Evolutionary conservation across 371 early-diverging fungal genomes (phyloP).

Genomic region (Mortierella sp.): DNA sequence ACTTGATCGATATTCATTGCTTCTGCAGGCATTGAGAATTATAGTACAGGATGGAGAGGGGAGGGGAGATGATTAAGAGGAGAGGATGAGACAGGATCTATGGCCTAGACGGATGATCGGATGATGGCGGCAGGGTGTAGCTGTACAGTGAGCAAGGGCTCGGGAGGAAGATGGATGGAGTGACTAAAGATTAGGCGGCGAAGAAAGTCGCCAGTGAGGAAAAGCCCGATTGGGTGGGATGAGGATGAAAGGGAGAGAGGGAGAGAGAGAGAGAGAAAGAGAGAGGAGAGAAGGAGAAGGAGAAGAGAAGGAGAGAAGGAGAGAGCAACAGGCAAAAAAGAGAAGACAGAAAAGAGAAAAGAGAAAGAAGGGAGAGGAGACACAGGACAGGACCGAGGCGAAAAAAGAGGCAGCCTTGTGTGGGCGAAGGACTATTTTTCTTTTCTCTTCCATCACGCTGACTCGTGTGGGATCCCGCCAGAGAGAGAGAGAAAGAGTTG

Average conservation of each 20-base stretch:
- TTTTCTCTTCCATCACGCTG: background rate
- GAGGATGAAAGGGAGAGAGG: conserved; percentile 1
- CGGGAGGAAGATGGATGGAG: conserved; percentile 1
- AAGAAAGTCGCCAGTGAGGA: conserved; percentile 8
- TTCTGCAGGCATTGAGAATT: conserved; percentile 47
- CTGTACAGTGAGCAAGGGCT: background rate
- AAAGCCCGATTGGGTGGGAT: background rate
- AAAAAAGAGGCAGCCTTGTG: too few species aligned
- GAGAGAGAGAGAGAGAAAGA: background rate
- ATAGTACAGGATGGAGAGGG: conserved; percentile 12
- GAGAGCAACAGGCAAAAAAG: background rate
- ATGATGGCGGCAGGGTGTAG: background rate
- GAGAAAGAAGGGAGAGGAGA: background rate
- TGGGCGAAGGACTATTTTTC: background rate
- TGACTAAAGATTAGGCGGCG: background rate
- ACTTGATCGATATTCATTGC: conserved; percentile 48
- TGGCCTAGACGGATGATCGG: background rate
- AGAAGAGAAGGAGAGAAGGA: background rate
- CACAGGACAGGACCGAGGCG: too few species aligned
- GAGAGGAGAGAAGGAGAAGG: background rate
- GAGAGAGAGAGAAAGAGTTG: too few species aligned
- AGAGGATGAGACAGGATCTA: background rate
- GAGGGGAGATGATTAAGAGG: background rate
- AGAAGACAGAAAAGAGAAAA: too few species aligned
- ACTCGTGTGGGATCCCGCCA: too few species aligned